phyloP scores from a whole-genome alignment of 345 rosid species.

The Lumnitzera littorea region DNA sequence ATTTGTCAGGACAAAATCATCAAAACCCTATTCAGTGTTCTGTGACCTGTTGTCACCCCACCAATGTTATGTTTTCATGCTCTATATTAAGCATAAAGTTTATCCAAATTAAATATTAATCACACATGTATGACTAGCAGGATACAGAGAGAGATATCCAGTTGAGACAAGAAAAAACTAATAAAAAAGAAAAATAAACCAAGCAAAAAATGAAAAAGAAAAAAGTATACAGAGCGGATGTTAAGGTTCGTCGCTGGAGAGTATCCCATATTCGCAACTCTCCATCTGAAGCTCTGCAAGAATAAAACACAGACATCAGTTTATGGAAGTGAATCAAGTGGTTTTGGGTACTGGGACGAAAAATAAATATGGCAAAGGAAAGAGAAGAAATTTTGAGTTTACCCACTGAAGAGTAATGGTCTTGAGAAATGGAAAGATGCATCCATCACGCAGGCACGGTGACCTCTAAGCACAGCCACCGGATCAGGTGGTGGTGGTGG shows the following conservation, averaged over 20 bases:
- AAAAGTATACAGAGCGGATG: slow-evolving; percentile 55
- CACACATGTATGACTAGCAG: too few relatives aligned
- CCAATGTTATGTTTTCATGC: too few relatives aligned
- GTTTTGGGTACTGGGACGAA: background rate
- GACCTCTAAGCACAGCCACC: slow-evolving; percentile 82
- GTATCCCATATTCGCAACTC: slow-evolving; percentile 89
- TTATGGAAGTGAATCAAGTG: too few relatives aligned
- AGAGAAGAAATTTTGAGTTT: slow-evolving; percentile 2
- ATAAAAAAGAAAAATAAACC: background rate
- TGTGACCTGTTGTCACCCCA: too few relatives aligned
- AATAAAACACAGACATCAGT: background rate
- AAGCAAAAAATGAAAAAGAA: background rate
- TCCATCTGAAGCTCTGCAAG: slow-evolving; percentile 72
- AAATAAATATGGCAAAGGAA: background rate
- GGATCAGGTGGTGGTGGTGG: slow-evolving; percentile 67
- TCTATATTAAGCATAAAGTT: too few relatives aligned
- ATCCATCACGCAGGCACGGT: slow-evolving; percentile 82
- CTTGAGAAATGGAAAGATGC: slow-evolving; percentile 67
- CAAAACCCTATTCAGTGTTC: too few relatives aligned
- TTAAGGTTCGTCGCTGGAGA: slow-evolving; percentile 54
- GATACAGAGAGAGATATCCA: too few relatives aligned
- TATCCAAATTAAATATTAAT: too few relatives aligned
- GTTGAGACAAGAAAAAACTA: too few relatives aligned
- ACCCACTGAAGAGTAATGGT: slow-evolving; percentile 77
- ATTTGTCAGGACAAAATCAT: too few relatives aligned